phyloP scores from a whole-genome alignment of 1,284 basidiomycete species.

The Leccinum pachyderme region DNA sequence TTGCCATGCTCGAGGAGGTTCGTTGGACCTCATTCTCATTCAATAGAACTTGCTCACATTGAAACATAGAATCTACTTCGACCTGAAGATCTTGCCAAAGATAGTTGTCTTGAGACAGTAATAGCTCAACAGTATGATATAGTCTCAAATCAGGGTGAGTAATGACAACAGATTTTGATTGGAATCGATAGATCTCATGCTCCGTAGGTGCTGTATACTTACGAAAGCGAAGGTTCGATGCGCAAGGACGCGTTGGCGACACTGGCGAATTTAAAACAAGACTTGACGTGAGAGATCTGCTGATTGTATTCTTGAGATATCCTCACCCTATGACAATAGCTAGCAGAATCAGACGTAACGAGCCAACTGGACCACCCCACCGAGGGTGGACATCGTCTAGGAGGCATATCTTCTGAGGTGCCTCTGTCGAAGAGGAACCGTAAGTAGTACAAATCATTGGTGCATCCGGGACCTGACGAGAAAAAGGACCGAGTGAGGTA shows the following conservation, averaged over 20 bases:
- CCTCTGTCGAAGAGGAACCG: background rate
- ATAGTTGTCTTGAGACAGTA: conserved; percentile 3
- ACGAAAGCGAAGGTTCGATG: background rate
- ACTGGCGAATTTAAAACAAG: too few relatives aligned
- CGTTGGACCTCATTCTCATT: background rate
- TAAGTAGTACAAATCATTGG: too few relatives aligned
- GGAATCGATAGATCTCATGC: background rate
- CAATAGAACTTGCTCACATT: background rate
- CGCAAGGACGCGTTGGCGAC: too few relatives aligned
- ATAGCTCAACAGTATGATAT: conserved; percentile 2
- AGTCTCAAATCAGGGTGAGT: background rate
- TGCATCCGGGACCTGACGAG: too few relatives aligned
- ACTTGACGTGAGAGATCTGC: too few relatives aligned
- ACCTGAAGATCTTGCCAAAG: conserved; percentile 1
- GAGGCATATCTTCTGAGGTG: too few relatives aligned
- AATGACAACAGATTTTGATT: background rate
- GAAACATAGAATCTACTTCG: conserved; percentile 4
- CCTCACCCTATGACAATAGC: too few relatives aligned
- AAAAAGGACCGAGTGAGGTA: too few relatives aligned
- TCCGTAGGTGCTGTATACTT: conserved; percentile 3
- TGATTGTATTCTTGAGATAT: too few relatives aligned
- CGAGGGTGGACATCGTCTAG: too few relatives aligned
- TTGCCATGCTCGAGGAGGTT: background rate
- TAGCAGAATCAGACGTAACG: too few relatives aligned
- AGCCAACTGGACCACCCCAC: too few relatives aligned